Base-by-base conservation (phyloP, 164 flowering plant species). In the Echeveria elegans region DNA sequence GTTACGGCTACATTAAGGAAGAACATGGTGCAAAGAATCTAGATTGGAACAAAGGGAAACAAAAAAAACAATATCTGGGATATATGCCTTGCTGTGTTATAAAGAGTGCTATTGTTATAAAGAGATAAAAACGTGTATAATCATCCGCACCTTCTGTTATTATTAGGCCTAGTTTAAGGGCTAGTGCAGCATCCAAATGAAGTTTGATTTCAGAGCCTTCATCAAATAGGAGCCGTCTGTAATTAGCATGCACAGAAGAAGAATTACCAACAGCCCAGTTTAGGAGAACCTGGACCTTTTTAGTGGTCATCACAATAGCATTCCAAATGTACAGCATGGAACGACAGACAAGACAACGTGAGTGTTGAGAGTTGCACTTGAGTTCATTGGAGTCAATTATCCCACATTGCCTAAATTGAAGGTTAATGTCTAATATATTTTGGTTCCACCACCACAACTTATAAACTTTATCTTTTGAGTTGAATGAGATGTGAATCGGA, bases 21-120 rank as follows among this genome's bases (percentile, higher is more conserved):
- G n/a, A 53, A 53, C 60, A 50, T 50, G 56, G 56, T 50, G 56
- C 56, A 50, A 50, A 53, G 32, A 56, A 56, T 56, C 61, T n/a
- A 56, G 61, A 23, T 56, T 11, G 11, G 61, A 56, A 56, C 61
- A 26, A n/a, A n/a, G n/a, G n/a, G n/a, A 28, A 29, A 2, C 31
- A 11, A 29, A 14, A 56, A 26, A n/a, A n/a, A n/a, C n/a, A n/a
- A n/a, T n/a, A n/a, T n/a, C n/a, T 28, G 6, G 32, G n/a, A 28
- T 32, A 56, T 11, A 56, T 29, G 2, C 19, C 11, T 6, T 23
- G 26, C 61, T 26, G 4, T 14, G 0, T 2, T 26, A 56, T 28
- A 28, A 2, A 28, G 19, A 0, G 28, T 32, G 18, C n/a, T 32
- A 23, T 28, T 1, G 15, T n/a, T n/a, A n/a, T n/a, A n/a, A n/a